These are phyloP conservation scores for Arthrobotrys pseudoclavata DNA, from an alignment of 2,329 filamentous ascomycete genomes.

Conservation along the genomic window DNA sequence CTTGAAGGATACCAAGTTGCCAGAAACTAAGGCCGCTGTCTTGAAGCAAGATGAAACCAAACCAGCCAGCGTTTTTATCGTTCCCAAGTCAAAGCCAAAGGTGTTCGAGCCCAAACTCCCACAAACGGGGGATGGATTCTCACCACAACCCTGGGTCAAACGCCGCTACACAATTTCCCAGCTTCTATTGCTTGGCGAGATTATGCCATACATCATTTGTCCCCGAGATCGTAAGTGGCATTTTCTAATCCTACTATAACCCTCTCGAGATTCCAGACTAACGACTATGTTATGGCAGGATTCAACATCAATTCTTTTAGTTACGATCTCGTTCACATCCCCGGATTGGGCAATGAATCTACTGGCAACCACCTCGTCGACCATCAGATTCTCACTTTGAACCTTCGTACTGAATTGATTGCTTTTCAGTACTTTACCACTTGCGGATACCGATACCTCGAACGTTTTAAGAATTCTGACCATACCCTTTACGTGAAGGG, in stretches of 20 bases:
- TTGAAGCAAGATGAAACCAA: constrained; percentile 6
- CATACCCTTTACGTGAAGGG: constrained; percentile 52
- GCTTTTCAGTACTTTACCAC: constrained; percentile 56
- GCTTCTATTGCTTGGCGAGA: constrained; percentile 52
- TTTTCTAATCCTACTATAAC: background rate
- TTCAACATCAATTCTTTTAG: constrained; percentile 53
- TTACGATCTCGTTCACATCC: constrained; percentile 55
- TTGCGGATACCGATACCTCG: constrained; percentile 53
- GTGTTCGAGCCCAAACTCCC: constrained; percentile 34
- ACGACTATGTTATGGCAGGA: constrained; percentile 12
- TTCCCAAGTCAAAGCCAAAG: constrained; percentile 40
- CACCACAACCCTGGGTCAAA: constrained; percentile 54
- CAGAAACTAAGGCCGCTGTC: background rate
- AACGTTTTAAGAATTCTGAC: constrained; percentile 54
- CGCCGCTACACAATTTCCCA: constrained; percentile 56
- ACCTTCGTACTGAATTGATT: constrained; percentile 52
- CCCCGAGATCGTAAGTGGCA: constrained; percentile 50
- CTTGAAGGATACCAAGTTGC: constrained; percentile 6
- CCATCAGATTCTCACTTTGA: constrained; percentile 53
- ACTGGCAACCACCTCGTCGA: constrained; percentile 52
- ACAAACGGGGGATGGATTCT: constrained; percentile 53
- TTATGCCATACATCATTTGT: constrained; percentile 53
- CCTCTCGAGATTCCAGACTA: background rate
- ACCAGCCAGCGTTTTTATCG: constrained; percentile 11
- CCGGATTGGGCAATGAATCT: constrained; percentile 55